phyloP scores from a whole-genome alignment of 116 monocot genomes.

The Dioscorea cayenensis region DNA sequence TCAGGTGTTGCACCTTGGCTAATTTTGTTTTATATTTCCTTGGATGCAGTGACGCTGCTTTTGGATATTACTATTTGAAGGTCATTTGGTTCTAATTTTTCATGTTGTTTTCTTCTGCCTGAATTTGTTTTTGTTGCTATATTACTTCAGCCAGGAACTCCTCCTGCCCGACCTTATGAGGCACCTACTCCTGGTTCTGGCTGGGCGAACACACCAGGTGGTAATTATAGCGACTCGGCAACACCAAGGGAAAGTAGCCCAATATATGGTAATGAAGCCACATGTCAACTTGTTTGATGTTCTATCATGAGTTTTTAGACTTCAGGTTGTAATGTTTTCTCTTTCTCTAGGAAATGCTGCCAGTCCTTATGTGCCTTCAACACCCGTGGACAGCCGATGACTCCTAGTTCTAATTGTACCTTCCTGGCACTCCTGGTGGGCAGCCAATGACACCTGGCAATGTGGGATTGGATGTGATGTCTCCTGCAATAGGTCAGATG shows the following conservation, averaged over 20 bases:
- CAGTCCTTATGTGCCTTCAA: constrained; percentile 92
- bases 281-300: neutral
- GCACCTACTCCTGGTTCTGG: constrained; percentile 97
- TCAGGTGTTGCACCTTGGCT: constrained; percentile 42
- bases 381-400: constrained; percentile 93
- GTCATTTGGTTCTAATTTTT: neutral
- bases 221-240: constrained; percentile 66
- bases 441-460: constrained; percentile 98
- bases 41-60: neutral
- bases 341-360: constrained; percentile 68
- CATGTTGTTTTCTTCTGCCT: neutral
- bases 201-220: constrained; percentile 95
- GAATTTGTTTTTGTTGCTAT: neutral
- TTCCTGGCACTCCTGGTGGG: constrained; percentile 98
- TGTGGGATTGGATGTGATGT: constrained; percentile 89
- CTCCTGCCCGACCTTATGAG: constrained; percentile 75
- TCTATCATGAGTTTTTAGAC: neutral
- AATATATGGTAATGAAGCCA: constrained; percentile 47
- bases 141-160: constrained; percentile 70
- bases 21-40: neutral
- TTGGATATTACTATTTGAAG: neutral
- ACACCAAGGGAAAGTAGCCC: constrained; percentile 74
- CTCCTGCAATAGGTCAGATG: constrained; percentile 73
- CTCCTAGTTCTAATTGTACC: constrained; percentile 75
- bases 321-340: neutral